These are phyloP conservation scores for Trametes pubescens DNA, from an alignment of 1,284 basidiomycete genomes.

Conservation along the genomic window DNA sequence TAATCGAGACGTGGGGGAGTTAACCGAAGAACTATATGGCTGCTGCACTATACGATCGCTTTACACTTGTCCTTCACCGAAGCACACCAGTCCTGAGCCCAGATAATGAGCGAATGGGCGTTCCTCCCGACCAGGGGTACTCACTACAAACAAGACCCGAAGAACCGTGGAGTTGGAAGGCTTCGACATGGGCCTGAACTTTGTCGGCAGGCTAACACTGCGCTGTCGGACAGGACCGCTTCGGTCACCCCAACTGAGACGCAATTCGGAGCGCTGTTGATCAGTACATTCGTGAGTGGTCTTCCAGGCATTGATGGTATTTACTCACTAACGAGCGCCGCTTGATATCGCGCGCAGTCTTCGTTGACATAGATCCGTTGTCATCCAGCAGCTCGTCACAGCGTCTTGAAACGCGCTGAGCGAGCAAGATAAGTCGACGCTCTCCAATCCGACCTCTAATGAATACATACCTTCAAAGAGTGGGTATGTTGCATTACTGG, in stretches of 20 bases:
- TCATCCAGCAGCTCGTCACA: not conserved
- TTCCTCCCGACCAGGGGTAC: not conserved
- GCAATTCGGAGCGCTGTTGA: not conserved
- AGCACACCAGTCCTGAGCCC: slow-evolving; percentile 2
- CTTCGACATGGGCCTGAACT: not conserved
- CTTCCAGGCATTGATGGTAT: not conserved
- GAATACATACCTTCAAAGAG: slow-evolving; percentile 3
- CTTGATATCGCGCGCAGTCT: not conserved
- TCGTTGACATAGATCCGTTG: not conserved
- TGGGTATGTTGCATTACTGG: slow-evolving; percentile 7
- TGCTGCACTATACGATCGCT: not conserved
- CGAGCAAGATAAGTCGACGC: not conserved
- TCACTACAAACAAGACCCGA: not conserved
- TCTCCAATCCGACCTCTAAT: no score
- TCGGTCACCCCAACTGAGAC: not conserved
- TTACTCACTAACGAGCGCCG: not conserved
- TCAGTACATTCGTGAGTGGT: not conserved
- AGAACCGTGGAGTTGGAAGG: not conserved
- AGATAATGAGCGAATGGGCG: not conserved
- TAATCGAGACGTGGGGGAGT: not conserved
- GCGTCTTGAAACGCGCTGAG: not conserved
- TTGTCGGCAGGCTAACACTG: not conserved
- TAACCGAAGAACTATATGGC: not conserved
- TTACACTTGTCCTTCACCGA: slow-evolving; percentile 11
- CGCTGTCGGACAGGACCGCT: not conserved